Percentiles rank a stretch among this genome's conserved stretches.
Conservation (phyloP, 352 stramenopile genomes). For the Globisporangium irregulare region DNA sequence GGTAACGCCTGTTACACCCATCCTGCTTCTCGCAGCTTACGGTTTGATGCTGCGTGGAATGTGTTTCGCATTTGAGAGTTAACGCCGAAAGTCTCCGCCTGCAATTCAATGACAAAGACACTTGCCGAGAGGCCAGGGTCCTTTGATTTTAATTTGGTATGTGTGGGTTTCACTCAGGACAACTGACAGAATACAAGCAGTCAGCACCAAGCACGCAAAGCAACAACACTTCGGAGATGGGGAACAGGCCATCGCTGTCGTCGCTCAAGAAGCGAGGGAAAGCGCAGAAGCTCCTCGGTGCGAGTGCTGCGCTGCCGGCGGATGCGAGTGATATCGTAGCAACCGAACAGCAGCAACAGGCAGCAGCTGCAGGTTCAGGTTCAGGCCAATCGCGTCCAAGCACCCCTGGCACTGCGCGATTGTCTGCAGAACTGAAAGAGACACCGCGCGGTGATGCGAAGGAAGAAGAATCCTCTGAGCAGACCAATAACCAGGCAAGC, state of each 20-base stretch:
- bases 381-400: background rate
- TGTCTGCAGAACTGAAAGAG: background rate
- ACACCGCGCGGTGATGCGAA: background rate
- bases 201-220: background rate
- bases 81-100: too few relatives aligned
- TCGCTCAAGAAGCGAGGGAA: constrained; percentile 7
- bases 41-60: too few relatives aligned
- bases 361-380: background rate
- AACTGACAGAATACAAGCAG: background rate
- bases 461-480: background rate
- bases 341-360: background rate
- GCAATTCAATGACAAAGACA: too few relatives aligned
- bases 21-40: too few relatives aligned
- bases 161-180: background rate
- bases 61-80: too few relatives aligned
- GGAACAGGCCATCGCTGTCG: constrained; percentile 11
- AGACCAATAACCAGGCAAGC: background rate
- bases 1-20: too few relatives aligned
- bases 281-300: background rate
- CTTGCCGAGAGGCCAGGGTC: too few relatives aligned
- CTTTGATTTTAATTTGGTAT: too few relatives aligned
- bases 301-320: background rate
- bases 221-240: background rate
- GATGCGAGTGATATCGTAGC: background rate
- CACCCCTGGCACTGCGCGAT: background rate